phyloP scores from a whole-genome alignment of 176 grass and related monocot species.

The Rhynchospora breviuscula region DNA sequence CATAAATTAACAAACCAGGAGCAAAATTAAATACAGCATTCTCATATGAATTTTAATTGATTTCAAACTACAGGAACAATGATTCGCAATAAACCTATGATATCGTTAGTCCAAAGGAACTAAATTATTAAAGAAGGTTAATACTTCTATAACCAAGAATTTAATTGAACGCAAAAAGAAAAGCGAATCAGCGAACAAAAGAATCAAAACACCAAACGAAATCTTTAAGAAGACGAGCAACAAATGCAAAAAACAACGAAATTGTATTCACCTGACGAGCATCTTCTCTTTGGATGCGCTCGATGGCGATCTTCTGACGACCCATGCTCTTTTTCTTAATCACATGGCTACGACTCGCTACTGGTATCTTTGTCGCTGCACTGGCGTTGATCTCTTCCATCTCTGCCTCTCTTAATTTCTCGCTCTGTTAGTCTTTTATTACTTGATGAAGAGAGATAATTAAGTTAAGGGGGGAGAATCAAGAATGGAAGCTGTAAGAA shows the following conservation, averaged over 20 bases:
- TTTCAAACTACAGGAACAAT: not conserved
- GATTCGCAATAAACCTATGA: too few species aligned
- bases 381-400: not conserved
- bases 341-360: not conserved
- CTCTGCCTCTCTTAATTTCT: not conserved
- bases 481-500: not conserved
- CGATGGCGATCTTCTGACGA: conserved; percentile 62
- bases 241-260: not conserved
- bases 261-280: conserved; percentile 17
- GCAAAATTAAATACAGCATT: not conserved
- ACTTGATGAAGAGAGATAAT: not conserved
- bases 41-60: not conserved
- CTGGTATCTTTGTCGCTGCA: not conserved
- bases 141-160: too few species aligned
- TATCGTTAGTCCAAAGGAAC: too few species aligned
- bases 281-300: conserved; percentile 30
- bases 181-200: too few species aligned
- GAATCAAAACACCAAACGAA: too few species aligned
- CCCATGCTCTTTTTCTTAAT: conserved; percentile 40
- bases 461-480: not conserved
- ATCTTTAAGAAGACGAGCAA: too few species aligned
- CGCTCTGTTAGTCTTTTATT: not conserved
- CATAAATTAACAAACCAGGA: not conserved
- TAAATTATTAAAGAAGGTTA: too few species aligned
- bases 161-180: too few species aligned